These are phyloP conservation scores for Ilex asprella DNA, from an alignment of 257 asterid species.

Conservation along the genomic window DNA sequence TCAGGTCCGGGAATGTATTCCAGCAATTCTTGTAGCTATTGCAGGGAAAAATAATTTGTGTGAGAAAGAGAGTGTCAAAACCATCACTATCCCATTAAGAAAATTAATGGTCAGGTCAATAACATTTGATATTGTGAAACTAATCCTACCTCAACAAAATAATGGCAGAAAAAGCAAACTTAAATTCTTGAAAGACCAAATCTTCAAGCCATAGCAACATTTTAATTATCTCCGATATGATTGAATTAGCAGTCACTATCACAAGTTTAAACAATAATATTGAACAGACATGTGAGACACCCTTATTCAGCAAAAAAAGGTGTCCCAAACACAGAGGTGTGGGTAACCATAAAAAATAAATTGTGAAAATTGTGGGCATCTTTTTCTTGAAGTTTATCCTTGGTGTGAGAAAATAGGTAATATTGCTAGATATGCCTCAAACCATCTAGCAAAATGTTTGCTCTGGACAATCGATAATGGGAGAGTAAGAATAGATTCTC, in stretches of 20 bases:
- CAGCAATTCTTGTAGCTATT: slow-evolving; percentile 87
- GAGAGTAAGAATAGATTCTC: too few relatives aligned
- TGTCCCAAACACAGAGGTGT: not conserved
- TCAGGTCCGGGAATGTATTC: slow-evolving; percentile 99
- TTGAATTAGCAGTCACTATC: not conserved
- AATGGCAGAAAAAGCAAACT: not conserved
- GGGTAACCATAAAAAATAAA: too few relatives aligned
- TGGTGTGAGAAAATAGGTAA: not conserved
- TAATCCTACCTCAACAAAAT: not conserved
- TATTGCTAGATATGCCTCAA: not conserved
- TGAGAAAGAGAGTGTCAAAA: slow-evolving; percentile 5
- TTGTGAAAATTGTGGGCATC: too few relatives aligned
- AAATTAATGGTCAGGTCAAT: not conserved
- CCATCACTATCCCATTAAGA: slow-evolving; percentile 2
- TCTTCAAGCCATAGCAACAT: not conserved
- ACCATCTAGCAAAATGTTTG: not conserved
- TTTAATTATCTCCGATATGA: not conserved
- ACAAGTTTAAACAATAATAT: not conserved
- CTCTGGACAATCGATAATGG: not conserved
- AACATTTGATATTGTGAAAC: not conserved
- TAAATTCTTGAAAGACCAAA: not conserved
- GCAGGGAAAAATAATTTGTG: slow-evolving; percentile 4
- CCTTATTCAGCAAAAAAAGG: not conserved
- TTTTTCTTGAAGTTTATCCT: too few relatives aligned
- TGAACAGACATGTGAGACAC: not conserved